Percentiles rank a stretch among this genome's conserved stretches.
phyloP scores from a whole-genome alignment of 805 yeast genomes.

The Wilhelminamyces savonicus region DNA sequence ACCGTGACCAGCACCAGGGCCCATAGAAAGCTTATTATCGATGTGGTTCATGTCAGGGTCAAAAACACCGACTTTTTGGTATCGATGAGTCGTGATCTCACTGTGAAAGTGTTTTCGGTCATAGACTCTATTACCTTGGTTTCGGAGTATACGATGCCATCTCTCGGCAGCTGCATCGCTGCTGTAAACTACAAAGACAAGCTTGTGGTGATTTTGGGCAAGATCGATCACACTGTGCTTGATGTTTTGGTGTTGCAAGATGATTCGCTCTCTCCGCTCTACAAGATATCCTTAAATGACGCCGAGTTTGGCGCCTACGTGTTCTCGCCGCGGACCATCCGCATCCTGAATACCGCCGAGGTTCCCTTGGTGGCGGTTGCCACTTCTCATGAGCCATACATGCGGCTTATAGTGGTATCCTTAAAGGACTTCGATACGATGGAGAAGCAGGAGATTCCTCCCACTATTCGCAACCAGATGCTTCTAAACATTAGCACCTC shows the following conservation, averaged over 20 bases:
- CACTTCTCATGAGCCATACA: conserved; percentile 73
- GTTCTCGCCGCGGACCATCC: conserved; percentile 51
- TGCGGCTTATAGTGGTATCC: conserved; percentile 55
- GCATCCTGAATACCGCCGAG: conserved; percentile 9
- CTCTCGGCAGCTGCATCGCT: conserved; percentile 50
- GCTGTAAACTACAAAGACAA: conserved; percentile 15
- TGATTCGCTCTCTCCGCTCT: conserved; percentile 23
- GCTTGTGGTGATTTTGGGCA: conserved; percentile 47
- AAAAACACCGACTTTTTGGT: conserved; percentile 31
- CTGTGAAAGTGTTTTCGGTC: conserved; percentile 31
- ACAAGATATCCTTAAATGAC: conserved; percentile 58
- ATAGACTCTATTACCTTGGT: conserved; percentile 8
- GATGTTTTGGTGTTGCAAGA: conserved; percentile 28
- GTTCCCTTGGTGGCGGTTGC: conserved; percentile 47
- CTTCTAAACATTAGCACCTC: conserved; percentile 33
- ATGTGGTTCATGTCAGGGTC: conserved; percentile 7
- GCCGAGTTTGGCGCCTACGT: conserved; percentile 64
- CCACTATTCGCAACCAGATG: conserved; percentile 20
- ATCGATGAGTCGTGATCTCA: conserved; percentile 58
- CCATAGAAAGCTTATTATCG: too few species aligned
- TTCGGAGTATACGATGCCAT: conserved; percentile 28
- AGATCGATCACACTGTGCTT: conserved; percentile 54
- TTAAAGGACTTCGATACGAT: conserved; percentile 26
- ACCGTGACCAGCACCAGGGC: too few species aligned
- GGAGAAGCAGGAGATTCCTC: conserved; percentile 2